Conservation (phyloP, 176 grass and related monocot species). For the Musa schizocarpa region DNA sequence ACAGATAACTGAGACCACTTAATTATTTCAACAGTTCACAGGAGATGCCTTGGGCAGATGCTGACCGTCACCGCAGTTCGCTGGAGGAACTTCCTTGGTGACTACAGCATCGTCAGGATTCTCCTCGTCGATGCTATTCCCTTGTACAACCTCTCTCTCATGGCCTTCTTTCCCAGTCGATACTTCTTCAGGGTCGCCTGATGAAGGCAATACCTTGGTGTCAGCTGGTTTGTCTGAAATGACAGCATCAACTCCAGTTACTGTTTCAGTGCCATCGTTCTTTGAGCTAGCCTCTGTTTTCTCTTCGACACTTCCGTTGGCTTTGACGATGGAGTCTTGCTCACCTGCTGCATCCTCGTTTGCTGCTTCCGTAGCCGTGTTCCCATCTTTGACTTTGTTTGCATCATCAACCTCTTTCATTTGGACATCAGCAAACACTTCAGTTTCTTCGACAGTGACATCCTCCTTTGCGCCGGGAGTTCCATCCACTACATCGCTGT, state of each 20-base stretch:
- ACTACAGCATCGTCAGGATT: background rate
- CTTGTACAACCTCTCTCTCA: slow-evolving; percentile 20
- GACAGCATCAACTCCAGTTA: background rate
- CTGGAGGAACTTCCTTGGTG: background rate
- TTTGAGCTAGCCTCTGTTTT: slow-evolving; percentile 19
- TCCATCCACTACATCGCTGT: background rate
- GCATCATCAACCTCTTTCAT: slow-evolving; percentile 46
- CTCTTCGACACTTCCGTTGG: slow-evolving; percentile 12
- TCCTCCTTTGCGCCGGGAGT: slow-evolving; percentile 1
- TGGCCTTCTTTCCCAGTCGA: slow-evolving; percentile 10
- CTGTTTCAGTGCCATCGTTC: slow-evolving; percentile 19
- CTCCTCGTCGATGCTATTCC: slow-evolving; percentile 10
- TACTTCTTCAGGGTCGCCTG: slow-evolving; percentile 2
- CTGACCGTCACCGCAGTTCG: slow-evolving; percentile 4
- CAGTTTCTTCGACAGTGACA: slow-evolving; percentile 21
- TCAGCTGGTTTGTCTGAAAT: background rate
- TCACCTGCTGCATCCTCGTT: slow-evolving; percentile 7
- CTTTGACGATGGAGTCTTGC: background rate
- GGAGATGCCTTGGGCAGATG: slow-evolving; percentile 12
- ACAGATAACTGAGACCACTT: too few species aligned
- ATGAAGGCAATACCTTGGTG: background rate
- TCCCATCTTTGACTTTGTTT: slow-evolving; percentile 22
- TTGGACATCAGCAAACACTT: slow-evolving; percentile 31
- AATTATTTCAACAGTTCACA: slow-evolving; percentile 2
- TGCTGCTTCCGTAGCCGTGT: slow-evolving; percentile 5